Conservation (phyloP, 192 early-diverging fungal species). For the Coemansia sp. region DNA sequence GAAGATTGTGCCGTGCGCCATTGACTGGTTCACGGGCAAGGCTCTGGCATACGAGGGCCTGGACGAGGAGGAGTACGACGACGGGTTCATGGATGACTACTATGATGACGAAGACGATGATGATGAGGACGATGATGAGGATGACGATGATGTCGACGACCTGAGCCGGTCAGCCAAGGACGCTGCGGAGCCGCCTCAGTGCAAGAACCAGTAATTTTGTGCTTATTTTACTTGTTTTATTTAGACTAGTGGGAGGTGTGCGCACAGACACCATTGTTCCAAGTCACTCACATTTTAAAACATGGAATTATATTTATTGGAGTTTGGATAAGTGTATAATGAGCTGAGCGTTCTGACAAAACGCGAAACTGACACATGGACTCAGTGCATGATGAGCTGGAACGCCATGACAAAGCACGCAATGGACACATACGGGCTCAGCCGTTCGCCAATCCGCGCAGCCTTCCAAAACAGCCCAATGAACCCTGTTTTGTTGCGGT, state of each 20-base stretch:
- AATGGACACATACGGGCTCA: conserved; percentile 92
- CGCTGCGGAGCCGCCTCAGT: conserved; percentile 51
- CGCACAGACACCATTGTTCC: too few species aligned
- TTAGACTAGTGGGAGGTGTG: background rate
- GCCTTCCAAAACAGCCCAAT: conserved; percentile 93
- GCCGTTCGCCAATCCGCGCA: conserved; percentile 89
- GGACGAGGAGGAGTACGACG: conserved; percentile 42
- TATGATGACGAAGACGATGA: conserved; percentile 49
- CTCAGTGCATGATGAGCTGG: conserved; percentile 56
- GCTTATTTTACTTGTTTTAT: conserved; percentile 4
- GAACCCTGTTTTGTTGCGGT: conserved; percentile 85
- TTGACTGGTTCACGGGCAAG: conserved; percentile 99
- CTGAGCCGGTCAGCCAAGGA: conserved; percentile 50
- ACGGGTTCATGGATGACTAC: conserved; percentile 45
- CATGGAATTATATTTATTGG: background rate
- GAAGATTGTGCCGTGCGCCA: conserved; percentile 89
- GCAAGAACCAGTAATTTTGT: conserved; percentile 51
- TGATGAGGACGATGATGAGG: conserved; percentile 41
- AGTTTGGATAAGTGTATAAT: conserved; percentile 36
- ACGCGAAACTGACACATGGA: conserved; percentile 80
- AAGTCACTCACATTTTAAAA: too few species aligned
- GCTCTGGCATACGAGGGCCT: conserved; percentile 75
- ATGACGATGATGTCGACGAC: conserved; percentile 42
- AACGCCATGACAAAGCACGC: conserved; percentile 86
- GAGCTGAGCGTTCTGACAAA: conserved; percentile 78